Evolutionary conservation across 2,329 filamentous ascomycete genomes (phyloP), one percentile per base, ranked within the genome.

Genomic region (Hypoxylon sp.): DNA sequence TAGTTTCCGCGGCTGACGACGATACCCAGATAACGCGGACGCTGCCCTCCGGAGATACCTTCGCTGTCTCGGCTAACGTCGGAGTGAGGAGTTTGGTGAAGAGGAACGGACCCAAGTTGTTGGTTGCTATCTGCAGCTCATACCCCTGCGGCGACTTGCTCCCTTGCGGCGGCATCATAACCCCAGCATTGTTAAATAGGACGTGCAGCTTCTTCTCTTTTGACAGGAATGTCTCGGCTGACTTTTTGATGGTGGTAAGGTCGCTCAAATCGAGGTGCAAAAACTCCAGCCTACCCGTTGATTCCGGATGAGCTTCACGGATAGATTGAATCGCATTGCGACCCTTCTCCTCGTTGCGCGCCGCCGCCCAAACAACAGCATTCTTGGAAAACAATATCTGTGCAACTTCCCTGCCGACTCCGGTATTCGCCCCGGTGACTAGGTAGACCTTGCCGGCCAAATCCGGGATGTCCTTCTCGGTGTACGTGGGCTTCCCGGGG

Each of bases 141-240:
- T 75, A 71, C 21, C 75, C 74, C 63, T 78, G 76, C 7, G 74
- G 73, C 16, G 78, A 77, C 61, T 75, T 78, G 50, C 75, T 78
- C 3, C 77, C 78, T 4, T 68, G 56, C 0, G 78, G 78, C 1
- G 78, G 75, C 2, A 70, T 64, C 78, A 81, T 81, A 30, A 81
- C 73, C 4, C 75, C 80, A 0, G 81, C 80, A 69, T 82, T 82
- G 67, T 82, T 78, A 63, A 78, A 76, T 29, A 82, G 64, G 5
- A 80, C 76, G 65, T 81, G 76, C 2, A 81, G 65, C 5, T 76
- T 67, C 27, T 29, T 63, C 57, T 76, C 74, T 46, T 70, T 65
- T 1, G 50, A 59, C 6, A 74, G 65, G 51, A 77, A 76, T 1
- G 50, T 43, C 21, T 69, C 67, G 1, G 59, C 68, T 14, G 71